Percentiles rank a stretch among this genome's conserved stretches.
Evolutionary conservation across 2,329 filamentous ascomycete genomes (phyloP).

Genomic region (Allantophomopsis cytisporea): DNA sequence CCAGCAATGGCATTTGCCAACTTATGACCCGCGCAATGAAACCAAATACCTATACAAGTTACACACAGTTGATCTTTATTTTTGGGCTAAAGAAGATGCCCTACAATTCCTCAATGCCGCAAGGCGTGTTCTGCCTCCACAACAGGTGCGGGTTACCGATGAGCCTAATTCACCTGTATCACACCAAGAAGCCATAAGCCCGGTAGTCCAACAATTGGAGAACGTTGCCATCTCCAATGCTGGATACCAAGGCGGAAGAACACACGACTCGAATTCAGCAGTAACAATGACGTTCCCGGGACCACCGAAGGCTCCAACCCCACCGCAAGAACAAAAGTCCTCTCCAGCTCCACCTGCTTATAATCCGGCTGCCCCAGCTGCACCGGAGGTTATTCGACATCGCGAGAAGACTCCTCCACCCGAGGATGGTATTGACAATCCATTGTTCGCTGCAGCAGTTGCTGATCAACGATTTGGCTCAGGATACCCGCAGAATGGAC

Average conservation of each 20-base stretch:
- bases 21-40: slow-evolving; percentile 58
- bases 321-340: slow-evolving; percentile 19
- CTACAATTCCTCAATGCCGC: slow-evolving; percentile 56
- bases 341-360: slow-evolving; percentile 56
- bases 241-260: slow-evolving; percentile 24
- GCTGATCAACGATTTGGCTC: slow-evolving; percentile 43
- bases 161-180: slow-evolving; percentile 40
- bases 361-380: slow-evolving; percentile 66
- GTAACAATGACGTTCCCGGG: slow-evolving; percentile 11
- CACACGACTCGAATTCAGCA: slow-evolving; percentile 9
- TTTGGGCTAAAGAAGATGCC: slow-evolving; percentile 65
- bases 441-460: slow-evolving; percentile 41
- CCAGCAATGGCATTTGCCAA: slow-evolving; percentile 63
- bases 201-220: slow-evolving; percentile 63
- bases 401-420: slow-evolving; percentile 71
- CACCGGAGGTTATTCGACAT: slow-evolving; percentile 57
- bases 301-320: slow-evolving; percentile 21
- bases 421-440: slow-evolving; percentile 47
- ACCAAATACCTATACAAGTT: slow-evolving; percentile 70
- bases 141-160: slow-evolving; percentile 49
- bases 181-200: slow-evolving; percentile 39
- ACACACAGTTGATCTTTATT: slow-evolving; percentile 64
- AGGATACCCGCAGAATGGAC: slow-evolving; percentile 16
- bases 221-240: slow-evolving; percentile 52
- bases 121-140: slow-evolving; percentile 45